phyloP scores from a whole-genome alignment of 495 filamentous ascomycete species.

The Penicillium coffeae region DNA sequence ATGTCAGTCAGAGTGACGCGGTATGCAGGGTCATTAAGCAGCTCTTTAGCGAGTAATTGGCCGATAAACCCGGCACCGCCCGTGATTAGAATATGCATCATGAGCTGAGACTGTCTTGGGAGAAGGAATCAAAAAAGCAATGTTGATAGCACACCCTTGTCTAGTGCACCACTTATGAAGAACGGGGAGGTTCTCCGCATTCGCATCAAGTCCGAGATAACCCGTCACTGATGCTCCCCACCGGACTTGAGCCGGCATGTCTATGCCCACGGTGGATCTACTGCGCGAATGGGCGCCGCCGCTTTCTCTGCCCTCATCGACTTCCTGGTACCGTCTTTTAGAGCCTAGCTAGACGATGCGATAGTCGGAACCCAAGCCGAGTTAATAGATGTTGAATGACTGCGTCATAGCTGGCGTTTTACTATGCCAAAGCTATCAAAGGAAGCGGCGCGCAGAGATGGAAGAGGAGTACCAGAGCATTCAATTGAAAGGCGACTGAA shows the following conservation, averaged over 20 bases:
- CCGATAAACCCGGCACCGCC: slow-evolving; percentile 68
- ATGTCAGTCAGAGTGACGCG: slow-evolving; percentile 60
- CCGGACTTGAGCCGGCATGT: slow-evolving; percentile 35
- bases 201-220: slow-evolving; percentile 41
- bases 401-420: too few species aligned
- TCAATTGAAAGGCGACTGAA: too few species aligned
- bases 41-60: slow-evolving; percentile 56
- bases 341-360: too few species aligned
- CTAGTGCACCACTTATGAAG: slow-evolving; percentile 12
- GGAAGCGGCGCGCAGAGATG: too few species aligned
- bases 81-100: slow-evolving; percentile 66
- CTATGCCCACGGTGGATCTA: slow-evolving; percentile 12
- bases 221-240: slow-evolving; percentile 20
- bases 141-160: neutral
- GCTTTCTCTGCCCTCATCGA: neutral
- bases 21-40: slow-evolving; percentile 54
- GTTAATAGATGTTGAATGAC: too few species aligned
- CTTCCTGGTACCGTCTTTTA: too few species aligned
- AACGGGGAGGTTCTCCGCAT: slow-evolving; percentile 29
- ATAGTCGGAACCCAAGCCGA: too few species aligned
- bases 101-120: too few species aligned
- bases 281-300: slow-evolving; percentile 3
- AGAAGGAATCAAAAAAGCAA: neutral
- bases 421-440: too few species aligned
- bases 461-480: too few species aligned